Conservation (phyloP, 2,329 filamentous ascomycete genomes). For the Fusarium buxicola region DNA sequence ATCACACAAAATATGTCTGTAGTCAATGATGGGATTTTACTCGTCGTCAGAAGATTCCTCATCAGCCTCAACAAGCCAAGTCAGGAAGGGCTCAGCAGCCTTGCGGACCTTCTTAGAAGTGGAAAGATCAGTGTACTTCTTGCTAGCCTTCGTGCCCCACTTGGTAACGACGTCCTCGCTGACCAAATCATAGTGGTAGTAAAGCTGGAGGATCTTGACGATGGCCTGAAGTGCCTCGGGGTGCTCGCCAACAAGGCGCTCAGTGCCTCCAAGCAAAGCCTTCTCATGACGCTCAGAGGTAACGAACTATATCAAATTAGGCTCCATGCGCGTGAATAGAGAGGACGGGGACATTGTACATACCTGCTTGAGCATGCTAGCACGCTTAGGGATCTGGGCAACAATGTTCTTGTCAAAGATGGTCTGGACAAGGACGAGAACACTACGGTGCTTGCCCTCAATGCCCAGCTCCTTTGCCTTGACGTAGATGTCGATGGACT, state of each 20-base stretch:
- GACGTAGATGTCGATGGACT: conserved; percentile 91
- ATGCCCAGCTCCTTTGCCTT: conserved; percentile 98
- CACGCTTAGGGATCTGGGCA: conserved; percentile 86
- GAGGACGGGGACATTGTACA: conserved; percentile 41
- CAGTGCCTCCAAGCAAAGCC: conserved; percentile 92
- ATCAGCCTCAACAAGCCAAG: conserved; percentile 89
- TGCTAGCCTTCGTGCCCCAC: conserved; percentile 96
- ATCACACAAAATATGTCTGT: conserved; percentile 4
- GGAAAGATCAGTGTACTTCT: conserved; percentile 93
- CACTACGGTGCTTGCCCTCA: conserved; percentile 91
- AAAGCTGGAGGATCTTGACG: conserved; percentile 86
- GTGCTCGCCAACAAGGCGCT: conserved; percentile 88
- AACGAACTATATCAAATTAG: conserved; percentile 69
- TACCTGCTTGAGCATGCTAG: conserved; percentile 89
- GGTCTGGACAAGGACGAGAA: conserved; percentile 91
- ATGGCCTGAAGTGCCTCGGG: conserved; percentile 81
- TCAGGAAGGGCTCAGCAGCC: conserved; percentile 92
- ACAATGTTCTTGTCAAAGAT: conserved; percentile 92
- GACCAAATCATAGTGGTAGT: conserved; percentile 91
- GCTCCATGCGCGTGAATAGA: not conserved
- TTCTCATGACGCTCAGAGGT: conserved; percentile 95
- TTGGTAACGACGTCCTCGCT: conserved; percentile 88
- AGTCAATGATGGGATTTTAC: conserved; percentile 36
- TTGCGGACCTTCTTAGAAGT: conserved; percentile 97
- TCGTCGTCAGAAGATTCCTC: conserved; percentile 73